These are phyloP conservation scores for Drechslerella stenobrocha DNA, from an alignment of 2,329 filamentous ascomycete genomes.

Conservation along the genomic window DNA sequence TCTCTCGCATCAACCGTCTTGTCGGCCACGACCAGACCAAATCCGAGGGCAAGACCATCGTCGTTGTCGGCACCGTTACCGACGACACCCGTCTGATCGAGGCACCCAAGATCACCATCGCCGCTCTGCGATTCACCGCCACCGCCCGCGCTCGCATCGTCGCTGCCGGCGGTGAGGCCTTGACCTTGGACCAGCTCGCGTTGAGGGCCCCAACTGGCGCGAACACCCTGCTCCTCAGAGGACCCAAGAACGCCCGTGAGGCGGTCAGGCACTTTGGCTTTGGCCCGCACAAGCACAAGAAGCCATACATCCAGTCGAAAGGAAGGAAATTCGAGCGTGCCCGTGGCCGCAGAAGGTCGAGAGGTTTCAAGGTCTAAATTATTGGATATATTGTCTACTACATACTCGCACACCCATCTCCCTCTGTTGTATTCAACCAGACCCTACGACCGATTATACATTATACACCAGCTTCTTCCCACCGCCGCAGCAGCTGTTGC, in stretches of 20 bases:
- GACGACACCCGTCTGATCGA: conserved; percentile 93
- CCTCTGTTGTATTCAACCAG: conserved; percentile 34
- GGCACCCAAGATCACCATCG: conserved; percentile 89
- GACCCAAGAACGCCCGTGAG: conserved; percentile 97
- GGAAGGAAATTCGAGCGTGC: conserved; percentile 99
- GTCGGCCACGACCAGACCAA: conserved; percentile 65
- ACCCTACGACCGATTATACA: conserved; percentile 36
- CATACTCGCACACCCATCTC: conserved; percentile 3
- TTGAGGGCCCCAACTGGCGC: conserved; percentile 90
- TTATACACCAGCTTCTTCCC: conserved; percentile 24
- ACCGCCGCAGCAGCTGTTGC: conserved; percentile 15
- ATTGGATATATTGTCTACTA: too few species aligned
- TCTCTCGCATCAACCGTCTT: conserved; percentile 77
- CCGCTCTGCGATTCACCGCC: conserved; percentile 93
- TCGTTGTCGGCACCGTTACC: conserved; percentile 91
- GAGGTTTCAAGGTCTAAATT: conserved; percentile 89
- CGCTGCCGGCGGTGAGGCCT: conserved; percentile 89
- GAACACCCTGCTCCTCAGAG: conserved; percentile 96
- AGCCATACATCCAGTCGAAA: conserved; percentile 87
- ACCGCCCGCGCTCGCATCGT: conserved; percentile 91
- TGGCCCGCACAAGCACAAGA: conserved; percentile 95
- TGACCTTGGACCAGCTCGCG: conserved; percentile 97
- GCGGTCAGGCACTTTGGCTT: conserved; percentile 99
- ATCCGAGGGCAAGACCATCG: conserved; percentile 75
- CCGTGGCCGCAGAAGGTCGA: conserved; percentile 96